A percentile compares a stretch with the other conserved stretches of the same genome.
Evolutionary conservation across 1,284 basidiomycete species (phyloP).

Genomic region (Cerioporus squamosus): DNA sequence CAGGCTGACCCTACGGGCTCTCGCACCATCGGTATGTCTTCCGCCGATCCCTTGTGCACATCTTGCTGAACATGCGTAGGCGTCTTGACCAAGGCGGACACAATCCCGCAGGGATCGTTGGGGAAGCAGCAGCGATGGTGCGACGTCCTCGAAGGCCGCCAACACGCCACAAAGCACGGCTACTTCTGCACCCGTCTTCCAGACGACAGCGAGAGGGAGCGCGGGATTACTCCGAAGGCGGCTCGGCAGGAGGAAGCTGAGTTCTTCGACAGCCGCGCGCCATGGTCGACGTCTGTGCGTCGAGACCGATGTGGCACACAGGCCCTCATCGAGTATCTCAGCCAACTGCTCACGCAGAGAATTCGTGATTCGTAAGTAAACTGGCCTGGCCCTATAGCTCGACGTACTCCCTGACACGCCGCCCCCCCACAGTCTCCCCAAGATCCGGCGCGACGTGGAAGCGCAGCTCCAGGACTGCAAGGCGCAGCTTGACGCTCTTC

Average conservation of each 20-base stretch:
- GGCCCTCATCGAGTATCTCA: conserved; percentile 57
- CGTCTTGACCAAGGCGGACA: conserved; percentile 71
- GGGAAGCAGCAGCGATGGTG: conserved; percentile 50
- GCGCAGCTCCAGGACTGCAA: conserved; percentile 41
- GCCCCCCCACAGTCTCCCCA: conserved; percentile 43
- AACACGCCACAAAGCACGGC: conserved; percentile 52
- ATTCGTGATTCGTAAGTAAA: conserved; percentile 16
- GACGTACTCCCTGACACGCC: neutral
- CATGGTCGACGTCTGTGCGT: conserved; percentile 53
- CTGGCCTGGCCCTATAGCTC: neutral
- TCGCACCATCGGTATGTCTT: conserved; percentile 58
- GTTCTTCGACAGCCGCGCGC: conserved; percentile 52
- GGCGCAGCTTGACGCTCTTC: conserved; percentile 45
- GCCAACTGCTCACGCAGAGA: conserved; percentile 48
- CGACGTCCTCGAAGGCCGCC: conserved; percentile 53
- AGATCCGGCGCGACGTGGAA: conserved; percentile 42
- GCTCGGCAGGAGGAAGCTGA: conserved; percentile 44
- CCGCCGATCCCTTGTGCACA: no score
- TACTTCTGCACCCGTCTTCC: conserved; percentile 74
- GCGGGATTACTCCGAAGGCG: conserved; percentile 39
- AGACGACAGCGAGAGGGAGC: conserved; percentile 56
- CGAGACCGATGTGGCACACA: conserved; percentile 57
- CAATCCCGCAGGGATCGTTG: conserved; percentile 48
- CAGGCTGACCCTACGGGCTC: conserved; percentile 53
- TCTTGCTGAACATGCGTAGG: conserved; percentile 50